Conservation (phyloP, 495 filamentous ascomycete genomes). For the Tuber magnatum region DNA sequence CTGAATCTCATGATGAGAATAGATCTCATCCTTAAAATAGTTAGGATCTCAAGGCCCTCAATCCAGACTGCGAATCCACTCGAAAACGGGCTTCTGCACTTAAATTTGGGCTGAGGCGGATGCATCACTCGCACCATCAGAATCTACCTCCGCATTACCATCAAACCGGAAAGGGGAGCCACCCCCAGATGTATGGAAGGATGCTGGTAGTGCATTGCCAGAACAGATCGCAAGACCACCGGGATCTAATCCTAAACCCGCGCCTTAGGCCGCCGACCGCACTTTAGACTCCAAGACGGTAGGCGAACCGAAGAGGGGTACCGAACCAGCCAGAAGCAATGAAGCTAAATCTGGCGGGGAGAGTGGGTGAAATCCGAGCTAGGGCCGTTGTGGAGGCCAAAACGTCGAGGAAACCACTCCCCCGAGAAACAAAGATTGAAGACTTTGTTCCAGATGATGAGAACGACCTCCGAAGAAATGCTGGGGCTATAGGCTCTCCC, state of each 20-base stretch:
- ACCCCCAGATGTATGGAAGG: constrained; percentile 35
- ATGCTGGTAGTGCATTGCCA: constrained; percentile 31
- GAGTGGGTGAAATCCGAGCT: constrained; percentile 12
- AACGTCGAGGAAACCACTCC: constrained; percentile 7
- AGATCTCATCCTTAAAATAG: constrained; percentile 6
- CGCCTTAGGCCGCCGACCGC: constrained; percentile 3
- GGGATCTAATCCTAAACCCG: constrained; percentile 15
- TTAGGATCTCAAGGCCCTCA: constrained; percentile 7
- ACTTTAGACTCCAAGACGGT: constrained; percentile 17
- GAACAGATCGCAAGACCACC: constrained; percentile 34
- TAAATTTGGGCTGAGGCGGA: constrained; percentile 38
- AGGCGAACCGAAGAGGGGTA: constrained; percentile 12
- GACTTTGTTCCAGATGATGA: constrained; percentile 23
- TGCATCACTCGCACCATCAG: constrained; percentile 27
- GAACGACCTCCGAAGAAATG: background rate
- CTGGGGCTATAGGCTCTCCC: background rate
- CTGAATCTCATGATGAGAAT: background rate
- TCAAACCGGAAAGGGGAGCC: constrained; percentile 24
- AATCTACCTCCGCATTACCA: constrained; percentile 30
- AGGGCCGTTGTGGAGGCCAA: constrained; percentile 14
- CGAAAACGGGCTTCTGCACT: constrained; percentile 30
- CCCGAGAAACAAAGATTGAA: constrained; percentile 4
- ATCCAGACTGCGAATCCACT: constrained; percentile 7
- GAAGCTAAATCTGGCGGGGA: constrained; percentile 5
- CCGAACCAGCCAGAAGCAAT: constrained; percentile 1